These are phyloP conservation scores for Triticum monococcum DNA, from an alignment of 176 grass and related monocot genomes.

Conservation along the genomic window DNA sequence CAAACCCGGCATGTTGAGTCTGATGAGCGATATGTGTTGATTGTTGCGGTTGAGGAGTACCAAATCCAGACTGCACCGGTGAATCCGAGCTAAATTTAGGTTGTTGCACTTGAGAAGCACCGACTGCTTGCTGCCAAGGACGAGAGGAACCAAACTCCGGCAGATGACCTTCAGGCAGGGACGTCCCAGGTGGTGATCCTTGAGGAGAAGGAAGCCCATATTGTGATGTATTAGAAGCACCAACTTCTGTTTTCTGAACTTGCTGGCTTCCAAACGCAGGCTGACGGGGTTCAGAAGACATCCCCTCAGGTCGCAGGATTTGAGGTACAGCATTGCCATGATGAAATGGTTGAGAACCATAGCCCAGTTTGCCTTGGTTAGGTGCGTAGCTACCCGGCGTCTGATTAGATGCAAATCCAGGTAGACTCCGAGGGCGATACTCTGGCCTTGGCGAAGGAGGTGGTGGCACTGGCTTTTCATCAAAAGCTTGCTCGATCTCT, in stretches of 20 bases:
- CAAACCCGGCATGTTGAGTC: background rate
- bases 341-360: too few species aligned
- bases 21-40: background rate
- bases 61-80: background rate
- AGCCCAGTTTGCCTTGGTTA: background rate
- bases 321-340: background rate
- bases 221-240: too few species aligned
- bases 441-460: background rate
- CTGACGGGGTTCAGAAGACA: background rate
- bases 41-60: background rate
- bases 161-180: too few species aligned
- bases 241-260: too few species aligned
- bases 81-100: too few species aligned
- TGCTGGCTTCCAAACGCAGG: background rate
- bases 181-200: too few species aligned
- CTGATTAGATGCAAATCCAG: background rate
- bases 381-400: background rate
- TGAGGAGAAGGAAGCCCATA: too few species aligned
- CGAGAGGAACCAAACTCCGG: too few species aligned
- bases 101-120: too few species aligned
- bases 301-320: background rate
- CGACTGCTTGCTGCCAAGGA: too few species aligned
- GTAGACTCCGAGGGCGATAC: background rate
- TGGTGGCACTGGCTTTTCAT: background rate
- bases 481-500: background rate